Conservation (phyloP, 305 asterid genomes). For the Fraxinus dipetala region DNA sequence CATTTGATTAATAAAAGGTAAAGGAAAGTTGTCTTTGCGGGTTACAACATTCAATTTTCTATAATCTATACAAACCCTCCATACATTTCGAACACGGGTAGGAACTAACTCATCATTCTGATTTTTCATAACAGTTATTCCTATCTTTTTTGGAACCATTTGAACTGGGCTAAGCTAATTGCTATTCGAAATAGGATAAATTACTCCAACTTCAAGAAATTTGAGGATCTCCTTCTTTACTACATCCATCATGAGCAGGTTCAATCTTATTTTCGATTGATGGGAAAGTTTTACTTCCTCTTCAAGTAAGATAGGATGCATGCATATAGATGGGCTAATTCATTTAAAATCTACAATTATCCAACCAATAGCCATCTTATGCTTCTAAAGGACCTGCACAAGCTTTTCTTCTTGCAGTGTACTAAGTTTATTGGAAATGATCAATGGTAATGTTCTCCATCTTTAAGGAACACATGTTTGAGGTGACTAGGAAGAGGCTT, state of each 20-base stretch:
- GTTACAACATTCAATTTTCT: neutral
- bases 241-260: neutral
- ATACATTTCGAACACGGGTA: neutral
- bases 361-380: no score
- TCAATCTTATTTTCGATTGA: neutral
- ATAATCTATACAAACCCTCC: neutral
- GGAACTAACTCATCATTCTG: neutral
- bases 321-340: no score
- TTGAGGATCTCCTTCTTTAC: neutral
- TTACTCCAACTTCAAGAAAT: neutral
- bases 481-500: no score
- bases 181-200: neutral
- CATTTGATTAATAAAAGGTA: neutral
- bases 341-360: no score
- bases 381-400: no score
- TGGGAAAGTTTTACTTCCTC: no score
- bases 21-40: no score
- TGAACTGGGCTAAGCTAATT: neutral
- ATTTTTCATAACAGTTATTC: neutral
- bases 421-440: no score
- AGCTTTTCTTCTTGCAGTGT: no score
- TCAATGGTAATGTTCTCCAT: no score
- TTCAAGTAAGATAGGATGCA: no score
- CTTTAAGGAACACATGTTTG: no score
- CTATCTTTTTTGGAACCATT: neutral